Evolutionary conservation across 108 stramenopile species (phyloP).

Genomic region (Nitzschia sp.): DNA sequence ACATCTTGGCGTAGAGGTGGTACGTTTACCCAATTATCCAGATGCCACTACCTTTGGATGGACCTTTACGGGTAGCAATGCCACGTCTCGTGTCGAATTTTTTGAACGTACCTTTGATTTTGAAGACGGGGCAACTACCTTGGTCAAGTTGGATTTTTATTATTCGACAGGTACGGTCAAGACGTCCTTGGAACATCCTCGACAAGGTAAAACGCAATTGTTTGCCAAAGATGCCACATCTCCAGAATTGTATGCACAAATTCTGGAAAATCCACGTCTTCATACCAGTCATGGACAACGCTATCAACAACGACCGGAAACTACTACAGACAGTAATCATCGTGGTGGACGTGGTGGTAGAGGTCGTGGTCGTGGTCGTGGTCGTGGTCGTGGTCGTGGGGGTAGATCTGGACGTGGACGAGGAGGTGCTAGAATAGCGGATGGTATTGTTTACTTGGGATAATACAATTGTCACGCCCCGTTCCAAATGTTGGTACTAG

Average conservation of each 20-base stretch:
- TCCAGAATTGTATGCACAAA: slow-evolving; percentile 32
- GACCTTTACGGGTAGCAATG: slow-evolving; percentile 57
- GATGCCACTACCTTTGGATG: slow-evolving; percentile 60
- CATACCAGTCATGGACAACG: slow-evolving; percentile 37
- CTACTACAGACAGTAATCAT: neutral
- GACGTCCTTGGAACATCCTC: slow-evolving; percentile 54
- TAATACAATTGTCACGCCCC: no score
- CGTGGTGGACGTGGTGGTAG: neutral
- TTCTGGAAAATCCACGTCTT: slow-evolving; percentile 39
- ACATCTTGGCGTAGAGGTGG: neutral
- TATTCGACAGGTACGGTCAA: slow-evolving; percentile 61
- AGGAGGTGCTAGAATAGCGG: neutral
- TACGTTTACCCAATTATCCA: slow-evolving; percentile 43
- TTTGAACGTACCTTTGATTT: slow-evolving; percentile 37
- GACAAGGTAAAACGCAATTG: slow-evolving; percentile 47
- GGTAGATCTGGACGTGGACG: slow-evolving; percentile 1
- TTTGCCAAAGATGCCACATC: slow-evolving; percentile 28
- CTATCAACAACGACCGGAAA: slow-evolving; percentile 15
- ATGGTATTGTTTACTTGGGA: no score
- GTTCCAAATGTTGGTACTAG: no score
- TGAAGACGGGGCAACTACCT: neutral
- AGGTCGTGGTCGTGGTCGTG: neutral
- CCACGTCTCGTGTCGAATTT: slow-evolving; percentile 46
- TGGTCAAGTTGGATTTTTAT: slow-evolving; percentile 62
- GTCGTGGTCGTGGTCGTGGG: neutral